A percentile compares a stretch with the other conserved stretches of the same genome.
Conservation (phyloP, 257 asterid species). For the Hygrophila difformis region DNA sequence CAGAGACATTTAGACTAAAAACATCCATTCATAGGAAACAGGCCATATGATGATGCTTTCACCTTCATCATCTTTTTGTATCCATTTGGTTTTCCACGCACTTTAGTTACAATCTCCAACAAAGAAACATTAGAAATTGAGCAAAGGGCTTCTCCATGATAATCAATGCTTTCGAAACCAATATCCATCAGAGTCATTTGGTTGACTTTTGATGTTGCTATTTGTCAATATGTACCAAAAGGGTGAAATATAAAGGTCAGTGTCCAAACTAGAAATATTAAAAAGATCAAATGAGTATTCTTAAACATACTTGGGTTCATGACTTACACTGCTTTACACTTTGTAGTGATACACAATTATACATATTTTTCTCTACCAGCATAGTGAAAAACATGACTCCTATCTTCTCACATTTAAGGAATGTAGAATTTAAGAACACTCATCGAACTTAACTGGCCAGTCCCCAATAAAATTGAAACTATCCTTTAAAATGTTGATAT, state of each 20-base stretch:
- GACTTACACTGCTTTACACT: constrained; percentile 1
- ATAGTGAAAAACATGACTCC: background rate
- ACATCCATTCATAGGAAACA: constrained; percentile 10
- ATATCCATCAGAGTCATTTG: constrained; percentile 29
- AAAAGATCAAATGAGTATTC: constrained; percentile 3
- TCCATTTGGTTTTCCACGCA: constrained; percentile 84
- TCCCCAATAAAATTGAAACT: no score
- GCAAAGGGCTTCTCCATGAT: constrained; percentile 72
- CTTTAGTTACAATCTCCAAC: constrained; percentile 74
- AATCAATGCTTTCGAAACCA: constrained; percentile 40
- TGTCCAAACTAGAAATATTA: constrained; percentile 1
- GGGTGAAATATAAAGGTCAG: constrained; percentile 12
- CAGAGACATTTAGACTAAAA: constrained; percentile 4
- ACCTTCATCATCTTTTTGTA: constrained; percentile 89
- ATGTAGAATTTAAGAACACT: background rate
- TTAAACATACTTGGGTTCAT: background rate
- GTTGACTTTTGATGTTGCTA: constrained; percentile 73
- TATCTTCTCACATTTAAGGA: constrained; percentile 8
- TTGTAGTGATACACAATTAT: constrained; percentile 7
- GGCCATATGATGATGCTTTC: constrained; percentile 11
- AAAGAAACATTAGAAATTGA: constrained; percentile 79
- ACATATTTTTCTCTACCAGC: constrained; percentile 1
- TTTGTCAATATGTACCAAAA: no score
- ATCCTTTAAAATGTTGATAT: no score
- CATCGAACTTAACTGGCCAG: no score